A percentile compares a stretch with the other conserved stretches of the same genome.
phyloP scores from a whole-genome alignment of 805 yeast species.

The Candida ponderosae region DNA sequence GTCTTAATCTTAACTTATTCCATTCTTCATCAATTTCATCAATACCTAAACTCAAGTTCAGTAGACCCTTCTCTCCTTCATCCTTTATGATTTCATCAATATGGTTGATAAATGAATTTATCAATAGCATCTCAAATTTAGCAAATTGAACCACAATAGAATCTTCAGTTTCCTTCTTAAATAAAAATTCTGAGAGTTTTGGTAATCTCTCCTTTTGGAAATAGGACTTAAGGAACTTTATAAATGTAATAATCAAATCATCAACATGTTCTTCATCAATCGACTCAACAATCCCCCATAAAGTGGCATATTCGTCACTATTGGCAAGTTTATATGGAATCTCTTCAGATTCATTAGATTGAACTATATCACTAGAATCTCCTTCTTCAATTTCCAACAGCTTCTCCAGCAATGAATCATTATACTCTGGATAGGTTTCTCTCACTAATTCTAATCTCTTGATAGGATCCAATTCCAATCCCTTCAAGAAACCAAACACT shows the following conservation, averaged over 20 bases:
- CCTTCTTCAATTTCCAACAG: slow-evolving; percentile 13
- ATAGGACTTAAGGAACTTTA: slow-evolving; percentile 12
- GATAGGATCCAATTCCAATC: slow-evolving; percentile 7
- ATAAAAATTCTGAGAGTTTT: neutral
- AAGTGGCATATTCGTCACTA: slow-evolving; percentile 8
- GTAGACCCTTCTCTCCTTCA: slow-evolving; percentile 5
- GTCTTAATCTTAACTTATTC: slow-evolving; percentile 15
- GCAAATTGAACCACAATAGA: slow-evolving; percentile 14
- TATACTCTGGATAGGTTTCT: neutral
- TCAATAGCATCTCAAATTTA: slow-evolving; percentile 8
- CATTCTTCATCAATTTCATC: slow-evolving; percentile 17
- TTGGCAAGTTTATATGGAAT: slow-evolving; percentile 12
- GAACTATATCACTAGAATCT: slow-evolving; percentile 12
- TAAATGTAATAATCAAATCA: slow-evolving; percentile 11
- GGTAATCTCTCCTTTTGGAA: slow-evolving; percentile 2
- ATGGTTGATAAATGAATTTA: slow-evolving; percentile 4
- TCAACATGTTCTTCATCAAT: slow-evolving; percentile 14
- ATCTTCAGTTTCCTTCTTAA: neutral
- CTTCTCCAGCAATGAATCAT: neutral
- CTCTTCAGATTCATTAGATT: slow-evolving; percentile 4
- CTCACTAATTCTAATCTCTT: neutral
- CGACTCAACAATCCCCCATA: slow-evolving; percentile 7
- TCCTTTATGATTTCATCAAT: neutral
- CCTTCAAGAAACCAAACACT: slow-evolving; percentile 23
- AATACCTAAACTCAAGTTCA: slow-evolving; percentile 12